These are phyloP conservation scores for Phlebiopsis gigantea DNA, from an alignment of 768 basidiomycete genomes.

Conservation along the genomic window DNA sequence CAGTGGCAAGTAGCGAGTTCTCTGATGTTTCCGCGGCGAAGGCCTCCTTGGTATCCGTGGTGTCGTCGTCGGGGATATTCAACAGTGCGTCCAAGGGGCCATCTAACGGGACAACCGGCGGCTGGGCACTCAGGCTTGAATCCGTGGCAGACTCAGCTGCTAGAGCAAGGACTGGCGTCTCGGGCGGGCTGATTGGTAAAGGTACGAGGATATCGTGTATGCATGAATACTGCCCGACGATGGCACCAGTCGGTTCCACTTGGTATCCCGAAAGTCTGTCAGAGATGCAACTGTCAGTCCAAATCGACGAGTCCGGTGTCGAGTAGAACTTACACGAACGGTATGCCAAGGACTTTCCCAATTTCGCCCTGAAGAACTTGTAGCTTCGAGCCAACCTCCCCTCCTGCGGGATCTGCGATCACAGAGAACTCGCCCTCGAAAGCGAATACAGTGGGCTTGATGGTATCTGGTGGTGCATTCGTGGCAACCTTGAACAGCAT, in stretches of 20 bases:
- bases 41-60: neutral
- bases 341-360: slow-evolving; percentile 28
- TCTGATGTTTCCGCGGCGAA: neutral
- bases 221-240: slow-evolving; percentile 37
- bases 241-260: slow-evolving; percentile 18
- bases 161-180: neutral
- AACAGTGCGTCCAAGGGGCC: neutral
- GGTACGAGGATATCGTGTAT: slow-evolving; percentile 6
- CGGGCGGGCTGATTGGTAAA: neutral
- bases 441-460: slow-evolving; percentile 26
- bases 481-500: slow-evolving; percentile 16
- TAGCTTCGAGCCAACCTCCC: slow-evolving; percentile 18
- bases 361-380: slow-evolving; percentile 18
- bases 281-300: neutral
- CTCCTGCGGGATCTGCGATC: slow-evolving; percentile 35
- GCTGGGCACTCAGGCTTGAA: neutral
- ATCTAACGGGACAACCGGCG: neutral
- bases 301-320: neutral
- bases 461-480: neutral
- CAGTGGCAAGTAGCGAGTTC: neutral
- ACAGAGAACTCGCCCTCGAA: slow-evolving; percentile 50
- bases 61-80: neutral
- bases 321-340: slow-evolving; percentile 24
- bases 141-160: neutral
- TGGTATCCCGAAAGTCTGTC: neutral